Base-by-base conservation (phyloP, 495 filamentous ascomycete genomes). In the Penicillium psychrofluorescens region DNA sequence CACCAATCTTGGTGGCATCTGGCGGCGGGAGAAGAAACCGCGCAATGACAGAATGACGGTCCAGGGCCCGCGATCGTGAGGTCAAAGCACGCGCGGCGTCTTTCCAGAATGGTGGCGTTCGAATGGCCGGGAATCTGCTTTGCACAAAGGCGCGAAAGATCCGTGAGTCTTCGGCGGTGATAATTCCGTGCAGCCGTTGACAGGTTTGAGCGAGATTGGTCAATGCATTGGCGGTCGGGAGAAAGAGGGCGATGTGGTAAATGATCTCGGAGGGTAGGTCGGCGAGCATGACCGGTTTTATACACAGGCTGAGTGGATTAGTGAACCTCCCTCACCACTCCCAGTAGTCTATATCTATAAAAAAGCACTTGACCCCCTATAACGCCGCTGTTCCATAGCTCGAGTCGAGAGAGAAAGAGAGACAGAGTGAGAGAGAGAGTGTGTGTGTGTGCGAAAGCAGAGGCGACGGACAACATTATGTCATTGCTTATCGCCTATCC, bases 211-310 rank as follows among this genome's bases (percentile, higher is more conserved):
- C 59, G 15, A 86, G 56, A 39, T 54, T 41, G 2, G 60, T 51
- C 43, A 86, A 38, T 35, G 60, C 61, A 45, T 54, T 70, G n/a
- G 71, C 74, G 11, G 70, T 73, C 2, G 77, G 72, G 6, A 85
- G 59, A 52, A 78, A 63, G 41, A 56, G 49, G 35, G 70, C 61
- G 36, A 86, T 74, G 1, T 79, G 65, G 34, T 69, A 72, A 7
- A 85, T 69, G 9, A 85, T 73, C 57, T 85, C 83, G 8, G 74
- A 63, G 4, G 83, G 83, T 27, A 86, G 69, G n/a, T 69, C 58
- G 28, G 64, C 50, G 31, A 83, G 68, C 61, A 67, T 68, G 10
- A 22, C 22, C 22, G 22, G 22, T 22, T 4, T 4, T 22, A 22
- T 3, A 41, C 53, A 46, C 13, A 46, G 16, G 16, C 11, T 22